A percentile compares a stretch with the other conserved stretches of the same genome.
phyloP scores from a whole-genome alignment of 78 protist species.

The Monocercomonoides exilis region DNA sequence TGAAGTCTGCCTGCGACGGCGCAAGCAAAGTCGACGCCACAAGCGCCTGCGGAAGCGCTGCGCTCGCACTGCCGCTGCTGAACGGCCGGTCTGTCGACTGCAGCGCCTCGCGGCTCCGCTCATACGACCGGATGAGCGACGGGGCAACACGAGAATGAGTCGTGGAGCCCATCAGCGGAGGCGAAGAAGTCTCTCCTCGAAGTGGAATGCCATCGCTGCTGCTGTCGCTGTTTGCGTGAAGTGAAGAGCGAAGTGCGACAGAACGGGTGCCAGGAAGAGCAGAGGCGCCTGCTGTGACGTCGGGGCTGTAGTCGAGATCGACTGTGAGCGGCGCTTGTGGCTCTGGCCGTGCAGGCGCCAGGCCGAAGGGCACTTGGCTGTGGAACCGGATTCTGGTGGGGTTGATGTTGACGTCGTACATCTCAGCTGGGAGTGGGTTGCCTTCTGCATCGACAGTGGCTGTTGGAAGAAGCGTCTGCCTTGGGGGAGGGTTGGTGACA shows the following conservation, averaged over 20 bases:
- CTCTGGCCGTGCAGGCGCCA: background rate
- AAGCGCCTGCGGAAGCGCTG: background rate
- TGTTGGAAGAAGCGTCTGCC: no score
- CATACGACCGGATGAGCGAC: background rate
- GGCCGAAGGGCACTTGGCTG: background rate
- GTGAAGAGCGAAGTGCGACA: background rate
- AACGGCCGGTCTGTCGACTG: background rate
- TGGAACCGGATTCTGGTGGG: background rate
- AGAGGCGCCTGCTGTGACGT: background rate
- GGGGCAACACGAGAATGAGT: no score
- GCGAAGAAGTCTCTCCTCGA: background rate
- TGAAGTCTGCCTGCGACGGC: background rate
- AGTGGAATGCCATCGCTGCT: no score
- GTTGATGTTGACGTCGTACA: background rate
- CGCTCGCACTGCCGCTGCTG: background rate
- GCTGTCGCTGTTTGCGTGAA: no score
- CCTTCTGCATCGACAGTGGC: background rate
- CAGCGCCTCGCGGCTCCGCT: background rate
- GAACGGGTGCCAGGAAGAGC: background rate
- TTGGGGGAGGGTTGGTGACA: no score
- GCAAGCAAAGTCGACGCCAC: background rate
- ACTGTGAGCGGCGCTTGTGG: background rate
- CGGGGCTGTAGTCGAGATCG: background rate
- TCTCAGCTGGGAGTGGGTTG: background rate
- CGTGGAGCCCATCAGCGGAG: no score